phyloP scores from a whole-genome alignment of 2,329 filamentous ascomycete genomes.

The Neofusicoccum umdonicola region DNA sequence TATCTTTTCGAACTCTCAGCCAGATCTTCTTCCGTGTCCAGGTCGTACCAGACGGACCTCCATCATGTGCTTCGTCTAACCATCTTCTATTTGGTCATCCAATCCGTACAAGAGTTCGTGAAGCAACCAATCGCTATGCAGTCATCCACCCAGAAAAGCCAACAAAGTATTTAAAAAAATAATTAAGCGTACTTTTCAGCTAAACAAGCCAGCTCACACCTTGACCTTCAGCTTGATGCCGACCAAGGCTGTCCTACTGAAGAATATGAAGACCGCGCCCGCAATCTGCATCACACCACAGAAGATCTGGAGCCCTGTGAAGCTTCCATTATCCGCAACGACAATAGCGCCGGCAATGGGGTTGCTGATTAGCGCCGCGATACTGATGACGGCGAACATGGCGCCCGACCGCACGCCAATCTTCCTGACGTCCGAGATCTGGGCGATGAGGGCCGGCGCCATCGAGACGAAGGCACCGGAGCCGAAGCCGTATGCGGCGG shows the following conservation, averaged over 20 bases:
- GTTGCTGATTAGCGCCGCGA: conserved; percentile 65
- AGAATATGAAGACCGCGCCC: conserved; percentile 36
- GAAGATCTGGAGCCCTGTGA: conserved; percentile 63
- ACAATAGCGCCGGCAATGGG: conserved; percentile 60
- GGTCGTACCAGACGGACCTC: neutral
- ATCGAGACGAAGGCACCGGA: conserved; percentile 66
- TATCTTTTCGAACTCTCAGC: no score
- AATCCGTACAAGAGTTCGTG: neutral
- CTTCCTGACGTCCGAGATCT: conserved; percentile 67
- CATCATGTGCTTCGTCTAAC: neutral
- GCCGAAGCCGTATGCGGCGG: conserved; percentile 66
- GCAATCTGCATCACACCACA: conserved; percentile 54
- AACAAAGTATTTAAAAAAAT: neutral
- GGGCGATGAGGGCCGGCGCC: conserved; percentile 62
- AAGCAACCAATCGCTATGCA: neutral
- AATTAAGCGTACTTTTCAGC: neutral
- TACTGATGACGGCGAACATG: conserved; percentile 59
- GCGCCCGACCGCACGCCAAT: conserved; percentile 68
- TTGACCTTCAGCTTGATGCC: conserved; percentile 26
- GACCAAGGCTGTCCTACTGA: conserved; percentile 30
- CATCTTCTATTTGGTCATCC: neutral
- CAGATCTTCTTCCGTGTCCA: no score
- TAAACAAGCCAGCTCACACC: conserved; percentile 16
- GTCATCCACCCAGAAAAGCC: neutral
- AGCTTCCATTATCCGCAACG: conserved; percentile 43